phyloP scores from a whole-genome alignment of 140 eudicot species.

The Anethum foeniculum region DNA sequence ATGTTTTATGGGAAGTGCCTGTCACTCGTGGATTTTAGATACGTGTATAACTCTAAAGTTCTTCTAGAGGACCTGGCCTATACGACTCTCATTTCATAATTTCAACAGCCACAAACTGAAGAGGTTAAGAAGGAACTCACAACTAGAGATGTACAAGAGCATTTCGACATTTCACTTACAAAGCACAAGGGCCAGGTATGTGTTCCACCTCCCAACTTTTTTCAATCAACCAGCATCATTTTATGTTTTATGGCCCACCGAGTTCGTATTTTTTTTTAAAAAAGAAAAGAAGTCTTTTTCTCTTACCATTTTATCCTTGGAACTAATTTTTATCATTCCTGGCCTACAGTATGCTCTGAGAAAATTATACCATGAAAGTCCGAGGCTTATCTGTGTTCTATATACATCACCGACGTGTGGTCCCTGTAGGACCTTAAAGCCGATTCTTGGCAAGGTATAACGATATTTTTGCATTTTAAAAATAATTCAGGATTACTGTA shows the following conservation, averaged over 20 bases:
- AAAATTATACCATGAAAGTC: conserved; percentile 90
- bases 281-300: neutral
- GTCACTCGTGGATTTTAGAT: neutral
- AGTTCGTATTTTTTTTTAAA: neutral
- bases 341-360: conserved; percentile 76
- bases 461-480: neutral
- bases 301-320: neutral
- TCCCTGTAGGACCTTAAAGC: conserved; percentile 64
- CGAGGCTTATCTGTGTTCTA: conserved; percentile 86
- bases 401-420: conserved; percentile 83
- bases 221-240: neutral
- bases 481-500: neutral
- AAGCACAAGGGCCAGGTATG: conserved; percentile 10
- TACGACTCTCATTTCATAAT: conserved; percentile 3
- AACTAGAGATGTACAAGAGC: conserved; percentile 2
- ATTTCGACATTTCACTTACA: neutral
- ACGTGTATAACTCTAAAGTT: conserved; percentile 4
- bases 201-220: neutral
- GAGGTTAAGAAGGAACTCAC: conserved; percentile 14
- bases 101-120: conserved; percentile 7
- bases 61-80: neutral
- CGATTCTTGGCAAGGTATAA: conserved; percentile 24
- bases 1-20: neutral
- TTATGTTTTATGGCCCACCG: neutral
- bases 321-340: conserved; percentile 15